A percentile compares a stretch with the other conserved stretches of the same genome.
These are phyloP conservation scores for Monilinia fructigena DNA, from an alignment of 2,329 filamentous ascomycete genomes.

Conservation along the genomic window DNA sequence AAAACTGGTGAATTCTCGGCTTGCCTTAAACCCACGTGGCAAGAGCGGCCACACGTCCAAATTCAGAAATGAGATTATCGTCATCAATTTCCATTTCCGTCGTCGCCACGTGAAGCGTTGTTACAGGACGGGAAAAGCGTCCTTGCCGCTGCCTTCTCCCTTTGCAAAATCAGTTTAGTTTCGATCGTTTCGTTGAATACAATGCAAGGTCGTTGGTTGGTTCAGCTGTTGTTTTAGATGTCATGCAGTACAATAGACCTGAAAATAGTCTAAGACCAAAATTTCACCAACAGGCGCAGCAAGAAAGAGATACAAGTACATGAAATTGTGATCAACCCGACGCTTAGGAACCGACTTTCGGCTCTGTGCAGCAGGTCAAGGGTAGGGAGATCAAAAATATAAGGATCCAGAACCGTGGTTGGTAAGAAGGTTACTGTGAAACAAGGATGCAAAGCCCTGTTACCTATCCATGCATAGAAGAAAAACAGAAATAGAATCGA, in stretches of 20 bases:
- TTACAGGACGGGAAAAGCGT: conserved; percentile 13
- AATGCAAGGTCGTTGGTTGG: conserved; percentile 10
- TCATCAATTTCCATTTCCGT: conserved; percentile 15
- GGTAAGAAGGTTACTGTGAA: conserved; percentile 11
- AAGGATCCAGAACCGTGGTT: conserved; percentile 19
- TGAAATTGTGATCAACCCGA: conserved; percentile 20
- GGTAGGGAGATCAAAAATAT: conserved; percentile 13
- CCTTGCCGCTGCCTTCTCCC: not conserved
- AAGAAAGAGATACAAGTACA: not conserved
- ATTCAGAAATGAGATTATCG: conserved; percentile 4
- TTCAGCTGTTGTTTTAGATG: conserved; percentile 19
- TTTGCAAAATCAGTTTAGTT: not conserved
- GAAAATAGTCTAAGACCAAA: conserved; percentile 10
- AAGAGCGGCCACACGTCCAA: conserved; percentile 6
- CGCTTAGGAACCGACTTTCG: conserved; percentile 16
- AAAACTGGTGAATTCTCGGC: not conserved
- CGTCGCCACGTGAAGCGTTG: conserved; percentile 13
- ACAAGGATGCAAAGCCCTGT: conserved; percentile 12
- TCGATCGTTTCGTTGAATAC: not conserved
- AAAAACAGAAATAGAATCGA: conserved; percentile 14
- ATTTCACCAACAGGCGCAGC: conserved; percentile 1
- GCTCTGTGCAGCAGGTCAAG: conserved; percentile 15
- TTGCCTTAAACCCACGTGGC: conserved; percentile 18
- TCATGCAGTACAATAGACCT: conserved; percentile 5
- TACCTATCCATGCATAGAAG: conserved; percentile 14